Evolutionary conservation across 805 yeast genomes (phyloP), one percentile per base, ranked within the genome.

Genomic region (Teunomyces lycoperdinae): DNA sequence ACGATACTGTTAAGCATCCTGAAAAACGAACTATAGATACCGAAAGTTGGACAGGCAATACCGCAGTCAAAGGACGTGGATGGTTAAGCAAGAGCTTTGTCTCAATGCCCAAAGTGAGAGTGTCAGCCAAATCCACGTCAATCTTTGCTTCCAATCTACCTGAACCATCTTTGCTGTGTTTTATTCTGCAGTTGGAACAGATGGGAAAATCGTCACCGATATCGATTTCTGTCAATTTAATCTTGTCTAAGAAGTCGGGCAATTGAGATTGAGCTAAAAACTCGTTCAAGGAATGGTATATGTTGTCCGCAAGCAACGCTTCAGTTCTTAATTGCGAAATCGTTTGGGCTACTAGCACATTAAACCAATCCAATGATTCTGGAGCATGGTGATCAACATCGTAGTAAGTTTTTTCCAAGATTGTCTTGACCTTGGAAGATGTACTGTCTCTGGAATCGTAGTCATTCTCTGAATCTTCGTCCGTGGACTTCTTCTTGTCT

Each of bases 331-430:
- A 77, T 53, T 91, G 96, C 29, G 88, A 81, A 24, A 94, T 83
- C 6, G 90, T 84, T 63, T 94, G 97, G 0, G 97, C 99, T 14
- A 94, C 78, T 32, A 94, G 73, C 1, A 94, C 97, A 54, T 92
- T 94, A 65, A 94, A 89, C 99, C 99, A 94, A 64, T 94, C 99
- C 50, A 94, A 70, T 0, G 97, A 86, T 69, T 94, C 99, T 0
- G 97, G 80, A 13, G 83, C 76, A 63, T 94, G 99, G 24, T 82
- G 83, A 41, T 84, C 83, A 1, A 94, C 97, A 60, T 94, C 87
- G 66, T 94, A 94, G 61, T 89, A 89, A 0, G 97, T 90, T 58
- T 90, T 91, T 53, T 92, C 97, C 34, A 94, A 70, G 16, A 94
- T 88, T n/a, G 71, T 52, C 11, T 61, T 54, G 9, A 70, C 55